Evolutionary conservation across 805 yeast genomes (phyloP), one percentile per base, ranked within the genome.

Genomic region (Wickerhamomyces bisporus): DNA sequence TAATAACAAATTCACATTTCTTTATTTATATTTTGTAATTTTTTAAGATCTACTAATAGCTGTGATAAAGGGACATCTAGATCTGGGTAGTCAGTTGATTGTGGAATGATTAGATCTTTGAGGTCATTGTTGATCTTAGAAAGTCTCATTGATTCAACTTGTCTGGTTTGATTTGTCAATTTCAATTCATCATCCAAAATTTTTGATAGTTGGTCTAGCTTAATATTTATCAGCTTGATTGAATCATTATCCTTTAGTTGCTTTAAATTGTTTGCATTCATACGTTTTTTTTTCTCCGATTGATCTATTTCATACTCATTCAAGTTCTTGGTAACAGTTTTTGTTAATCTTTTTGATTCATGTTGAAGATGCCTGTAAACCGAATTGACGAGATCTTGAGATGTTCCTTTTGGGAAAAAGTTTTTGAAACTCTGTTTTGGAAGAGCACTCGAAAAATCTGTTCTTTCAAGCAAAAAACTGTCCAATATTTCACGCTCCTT

Each of bases 41-140:
- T 17, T 38, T 48, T 61, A 28, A 57, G 44, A 30, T 35, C 41
- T 12, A 35, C 42, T 15, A 56, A 40, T 24, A 49, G 45, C 6
- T 31, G 42, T 5, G 40, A 30, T 10, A 53, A 42, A 23, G 45
- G 47, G 3, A 42, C 41, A 39, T 48, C 35, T 19, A 23, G 17
- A 5, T 34, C 23, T 10, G 16, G 20, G 12, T 29, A 29, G 6
- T 28, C 36, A n/a, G 25, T 36, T 7, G 28, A 26, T 12, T 35
- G n/a, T 1, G 44, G 39, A 29, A 39, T 45, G 1, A 46, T 61
- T 52, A 44, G 51, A 50, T 40, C 54, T 39, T 39, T 35, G 20
- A 65, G 36, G 24, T 60, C 66, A 36, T 54, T 53, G 27, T 64
- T 41, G 10, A 47, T 44, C 17, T 55, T 57, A 3, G 64, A 52